Conservation (phyloP, 495 filamentous ascomycete species). For the Trichodelitschia bisporula region DNA sequence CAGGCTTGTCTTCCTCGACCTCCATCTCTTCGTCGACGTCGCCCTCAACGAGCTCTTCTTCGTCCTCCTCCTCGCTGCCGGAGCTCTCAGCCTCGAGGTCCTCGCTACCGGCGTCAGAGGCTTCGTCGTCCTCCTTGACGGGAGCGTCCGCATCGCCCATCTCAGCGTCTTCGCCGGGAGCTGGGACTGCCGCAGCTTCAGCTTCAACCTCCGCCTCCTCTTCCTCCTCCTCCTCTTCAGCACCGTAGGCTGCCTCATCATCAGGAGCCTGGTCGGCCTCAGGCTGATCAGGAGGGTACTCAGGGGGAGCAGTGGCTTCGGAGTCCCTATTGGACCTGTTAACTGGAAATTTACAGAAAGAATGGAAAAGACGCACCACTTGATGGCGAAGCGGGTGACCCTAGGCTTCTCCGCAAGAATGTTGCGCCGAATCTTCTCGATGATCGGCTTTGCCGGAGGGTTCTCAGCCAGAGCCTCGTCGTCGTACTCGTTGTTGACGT, state of each 20-base stretch:
- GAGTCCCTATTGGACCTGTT: slow-evolving; percentile 42
- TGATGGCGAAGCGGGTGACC: slow-evolving; percentile 95
- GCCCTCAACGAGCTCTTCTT: slow-evolving; percentile 38
- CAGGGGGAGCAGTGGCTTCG: slow-evolving; percentile 81
- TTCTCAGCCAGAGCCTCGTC: slow-evolving; percentile 68
- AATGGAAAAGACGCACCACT: slow-evolving; percentile 40
- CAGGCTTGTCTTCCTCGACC: slow-evolving; percentile 20
- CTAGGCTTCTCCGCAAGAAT: slow-evolving; percentile 91
- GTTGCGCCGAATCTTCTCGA: slow-evolving; percentile 76
- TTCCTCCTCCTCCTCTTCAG: slow-evolving; percentile 54
- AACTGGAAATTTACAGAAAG: neutral
- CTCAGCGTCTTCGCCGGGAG: slow-evolving; percentile 39
- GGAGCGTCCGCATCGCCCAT: slow-evolving; percentile 35
- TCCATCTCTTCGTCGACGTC: slow-evolving; percentile 60
- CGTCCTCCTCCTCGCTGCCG: slow-evolving; percentile 63
- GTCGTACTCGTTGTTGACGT: slow-evolving; percentile 97
- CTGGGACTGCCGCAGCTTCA: slow-evolving; percentile 18
- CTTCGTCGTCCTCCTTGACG: slow-evolving; percentile 49
- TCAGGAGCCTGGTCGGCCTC: slow-evolving; percentile 74
- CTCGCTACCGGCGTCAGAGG: slow-evolving; percentile 71
- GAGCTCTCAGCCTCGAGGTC: slow-evolving; percentile 88
- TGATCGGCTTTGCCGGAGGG: slow-evolving; percentile 71
- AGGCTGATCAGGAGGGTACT: slow-evolving; percentile 92
- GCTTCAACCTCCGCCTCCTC: slow-evolving; percentile 25
- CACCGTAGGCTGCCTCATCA: slow-evolving; percentile 66